Evolutionary conservation across 1,284 basidiomycete species (phyloP), one percentile per base, ranked within the genome.

Genomic region (Cutaneotrichosporon sp.): DNA sequence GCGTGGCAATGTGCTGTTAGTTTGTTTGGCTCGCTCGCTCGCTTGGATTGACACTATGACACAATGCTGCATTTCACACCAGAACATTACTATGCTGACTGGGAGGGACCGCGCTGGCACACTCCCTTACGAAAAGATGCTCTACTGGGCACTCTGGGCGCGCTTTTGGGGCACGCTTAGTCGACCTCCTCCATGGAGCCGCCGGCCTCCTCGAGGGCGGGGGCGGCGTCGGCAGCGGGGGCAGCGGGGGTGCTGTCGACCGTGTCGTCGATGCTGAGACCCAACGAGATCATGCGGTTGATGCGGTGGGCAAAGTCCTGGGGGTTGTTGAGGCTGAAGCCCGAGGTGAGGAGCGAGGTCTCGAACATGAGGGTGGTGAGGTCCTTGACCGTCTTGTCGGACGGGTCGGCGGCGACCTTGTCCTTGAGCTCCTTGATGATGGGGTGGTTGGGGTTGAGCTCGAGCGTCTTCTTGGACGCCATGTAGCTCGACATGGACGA

Each of bases 401-500:
- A 87, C 82, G 94, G 90, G 81, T 98, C 94, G 77, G 92, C 90
- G 53, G 88, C 80, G 61, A 97, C 89, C 81, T 97, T 97, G 69
- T 83, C 83, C 80, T 86, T 90, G 71, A 98, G 83, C 80, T 97
- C 94, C 81, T 58, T 92, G 79, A 98, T 81, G 79, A 98, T 97
- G 45, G 90, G 78, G 80, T 98, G 93, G 66, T 77, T 78, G 17
- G 93, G 88, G 85, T 98, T 97, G 66, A 98, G 84, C 81, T 98
- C 94, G 64, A 98, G 84, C 17, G 94, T 97, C 88, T 97, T 97
- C 85, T 97, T 97, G 61, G 86, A 89, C 34, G 89, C 88, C 93
- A 97, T 97, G 83, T 97, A 97, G 44, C 90, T 93, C 30, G 92
- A 97, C 94, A 98, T 97, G 59, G 90, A 93, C 21, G 93, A 92